These are phyloP conservation scores for Sclerotinia glacialis DNA, from an alignment of 2,329 filamentous ascomycete species.

Conservation along the genomic window DNA sequence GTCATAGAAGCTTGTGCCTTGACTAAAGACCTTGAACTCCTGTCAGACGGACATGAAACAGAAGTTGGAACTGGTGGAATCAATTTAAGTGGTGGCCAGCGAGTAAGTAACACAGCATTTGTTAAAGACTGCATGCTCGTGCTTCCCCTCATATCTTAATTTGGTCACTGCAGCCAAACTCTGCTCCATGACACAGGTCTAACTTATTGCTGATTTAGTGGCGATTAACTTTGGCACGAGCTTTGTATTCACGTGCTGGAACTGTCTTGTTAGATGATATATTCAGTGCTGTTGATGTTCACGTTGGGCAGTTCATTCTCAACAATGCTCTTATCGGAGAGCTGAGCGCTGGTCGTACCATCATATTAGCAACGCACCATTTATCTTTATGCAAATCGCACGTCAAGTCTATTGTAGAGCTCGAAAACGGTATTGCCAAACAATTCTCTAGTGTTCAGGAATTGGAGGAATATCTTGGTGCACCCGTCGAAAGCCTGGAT, in stretches of 20 bases:
- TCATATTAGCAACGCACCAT: conserved; percentile 78
- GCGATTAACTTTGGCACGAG: conserved; percentile 73
- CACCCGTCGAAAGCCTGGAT: conserved; percentile 12
- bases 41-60: conserved; percentile 71
- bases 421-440: conserved; percentile 18
- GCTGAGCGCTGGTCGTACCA: conserved; percentile 63
- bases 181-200: neutral
- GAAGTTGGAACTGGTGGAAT: conserved; percentile 81
- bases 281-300: conserved; percentile 75
- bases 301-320: conserved; percentile 74
- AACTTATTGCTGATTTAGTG: conserved; percentile 49
- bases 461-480: conserved; percentile 21
- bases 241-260: conserved; percentile 72
- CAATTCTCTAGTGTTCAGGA: conserved; percentile 18
- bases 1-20: conserved; percentile 70
- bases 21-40: conserved; percentile 68
- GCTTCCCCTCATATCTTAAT: neutral
- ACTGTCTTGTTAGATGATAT: conserved; percentile 80
- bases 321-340: conserved; percentile 70
- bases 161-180: neutral
- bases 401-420: conserved; percentile 71
- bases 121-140: neutral
- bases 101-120: conserved; percentile 4
- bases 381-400: conserved; percentile 65
- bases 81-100: conserved; percentile 75